Evolutionary conservation across 1,139 yeast genomes (phyloP).

Genomic region (Scheffersomyces insectosa): DNA sequence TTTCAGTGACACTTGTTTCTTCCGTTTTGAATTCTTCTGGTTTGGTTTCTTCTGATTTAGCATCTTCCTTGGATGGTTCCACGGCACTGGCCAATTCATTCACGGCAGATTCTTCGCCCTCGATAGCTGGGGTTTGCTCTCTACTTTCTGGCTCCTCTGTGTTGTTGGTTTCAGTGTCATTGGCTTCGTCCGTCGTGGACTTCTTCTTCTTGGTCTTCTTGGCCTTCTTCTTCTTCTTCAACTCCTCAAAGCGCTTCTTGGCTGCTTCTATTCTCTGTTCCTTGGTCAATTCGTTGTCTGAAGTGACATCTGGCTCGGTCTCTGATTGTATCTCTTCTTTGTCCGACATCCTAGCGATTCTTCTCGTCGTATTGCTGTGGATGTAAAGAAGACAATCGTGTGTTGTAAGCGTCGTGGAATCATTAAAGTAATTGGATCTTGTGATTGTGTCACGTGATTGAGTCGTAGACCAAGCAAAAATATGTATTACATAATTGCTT

Average conservation of each 20-base stretch:
- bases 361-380: neutral
- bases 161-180: slow-evolving; percentile 5
- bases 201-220: slow-evolving; percentile 16
- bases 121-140: slow-evolving; percentile 1
- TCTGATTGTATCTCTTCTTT: slow-evolving; percentile 4
- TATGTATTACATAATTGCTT: too few relatives aligned
- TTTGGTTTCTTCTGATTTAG: slow-evolving; percentile 3
- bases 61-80: slow-evolving; percentile 9
- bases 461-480: too few relatives aligned
- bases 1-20: neutral
- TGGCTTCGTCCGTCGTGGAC: slow-evolving; percentile 6
- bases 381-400: too few relatives aligned
- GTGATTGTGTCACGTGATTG: too few relatives aligned
- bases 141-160: slow-evolving; percentile 4
- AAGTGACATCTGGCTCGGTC: slow-evolving; percentile 7
- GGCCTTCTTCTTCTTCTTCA: slow-evolving; percentile 61
- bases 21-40: neutral
- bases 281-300: slow-evolving; percentile 34
- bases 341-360: slow-evolving; percentile 3
- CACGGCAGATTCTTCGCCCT: neutral
- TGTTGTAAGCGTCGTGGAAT: too few relatives aligned
- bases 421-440: too few relatives aligned
- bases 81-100: neutral
- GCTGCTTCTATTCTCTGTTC: slow-evolving; percentile 67
- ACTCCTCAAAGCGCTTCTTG: slow-evolving; percentile 60